phyloP scores from a whole-genome alignment of 2,329 filamentous ascomycete species.

The Zymoseptoria crescenta region DNA sequence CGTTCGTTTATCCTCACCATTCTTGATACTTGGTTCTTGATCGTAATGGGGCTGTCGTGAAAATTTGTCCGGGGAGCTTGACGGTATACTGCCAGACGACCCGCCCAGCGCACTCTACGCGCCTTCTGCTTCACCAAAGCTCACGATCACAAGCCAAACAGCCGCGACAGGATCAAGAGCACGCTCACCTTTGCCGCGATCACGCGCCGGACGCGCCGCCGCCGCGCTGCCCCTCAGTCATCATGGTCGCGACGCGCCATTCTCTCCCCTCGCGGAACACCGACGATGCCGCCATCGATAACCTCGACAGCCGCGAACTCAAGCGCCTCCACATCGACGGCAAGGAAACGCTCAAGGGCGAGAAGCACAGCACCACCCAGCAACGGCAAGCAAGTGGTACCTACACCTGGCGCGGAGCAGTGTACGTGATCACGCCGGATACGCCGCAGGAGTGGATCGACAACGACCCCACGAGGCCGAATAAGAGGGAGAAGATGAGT shows the following conservation, averaged over 20 bases:
- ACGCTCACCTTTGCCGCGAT: not conserved
- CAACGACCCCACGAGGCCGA: constrained; percentile 4
- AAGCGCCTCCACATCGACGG: constrained; percentile 9
- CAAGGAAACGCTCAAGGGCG: constrained; percentile 8
- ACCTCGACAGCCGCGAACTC: constrained; percentile 4
- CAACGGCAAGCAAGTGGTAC: not conserved
- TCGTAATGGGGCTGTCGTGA: not conserved
- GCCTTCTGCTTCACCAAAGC: not conserved
- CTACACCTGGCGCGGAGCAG: constrained; percentile 14
- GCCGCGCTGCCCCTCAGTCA: not conserved
- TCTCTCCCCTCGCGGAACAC: not conserved
- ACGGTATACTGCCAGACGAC: not conserved
- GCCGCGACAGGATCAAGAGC: not conserved
- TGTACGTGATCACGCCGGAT: constrained; percentile 13
- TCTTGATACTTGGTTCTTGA: not conserved
- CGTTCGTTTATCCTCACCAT: not conserved
- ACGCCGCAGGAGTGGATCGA: constrained; percentile 17
- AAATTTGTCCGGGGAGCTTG: not conserved
- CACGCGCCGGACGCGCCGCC: not conserved
- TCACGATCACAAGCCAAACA: not conserved
- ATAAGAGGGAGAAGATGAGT: constrained; percentile 4
- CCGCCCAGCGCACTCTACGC: too few species aligned
- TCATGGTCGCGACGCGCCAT: constrained; percentile 3
- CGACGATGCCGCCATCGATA: not conserved
- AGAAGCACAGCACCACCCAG: constrained; percentile 2